These are phyloP conservation scores for Aspergillus neotritici DNA, from an alignment of 2,329 filamentous ascomycete genomes.

Conservation along the genomic window DNA sequence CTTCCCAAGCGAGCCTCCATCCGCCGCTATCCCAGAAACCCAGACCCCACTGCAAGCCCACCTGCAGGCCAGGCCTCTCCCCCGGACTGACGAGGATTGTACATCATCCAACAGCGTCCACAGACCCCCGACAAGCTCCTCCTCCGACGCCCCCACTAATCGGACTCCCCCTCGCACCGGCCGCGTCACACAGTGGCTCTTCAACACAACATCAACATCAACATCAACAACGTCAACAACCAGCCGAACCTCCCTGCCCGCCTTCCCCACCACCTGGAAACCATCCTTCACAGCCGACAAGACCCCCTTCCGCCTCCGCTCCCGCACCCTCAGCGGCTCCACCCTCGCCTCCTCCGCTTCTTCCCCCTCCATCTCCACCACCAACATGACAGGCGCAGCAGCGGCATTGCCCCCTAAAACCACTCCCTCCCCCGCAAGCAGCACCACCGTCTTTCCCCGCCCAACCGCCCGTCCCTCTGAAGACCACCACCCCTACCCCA, in stretches of 20 bases:
- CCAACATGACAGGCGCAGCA: slow-evolving; percentile 9
- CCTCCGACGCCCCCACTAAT: slow-evolving; percentile 10
- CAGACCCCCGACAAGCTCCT: slow-evolving; percentile 2
- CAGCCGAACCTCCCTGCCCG: not conserved
- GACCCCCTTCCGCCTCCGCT: slow-evolving; percentile 22
- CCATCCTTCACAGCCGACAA: slow-evolving; percentile 14
- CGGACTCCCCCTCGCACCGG: slow-evolving; percentile 19
- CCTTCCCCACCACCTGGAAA: slow-evolving; percentile 9
- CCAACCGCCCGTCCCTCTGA: slow-evolving; percentile 9
- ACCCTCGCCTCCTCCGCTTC: slow-evolving; percentile 25
- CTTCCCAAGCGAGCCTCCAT: slow-evolving; percentile 2
- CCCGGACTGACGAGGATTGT: slow-evolving; percentile 13
- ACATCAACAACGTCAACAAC: not conserved
- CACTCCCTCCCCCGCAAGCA: slow-evolving; percentile 29
- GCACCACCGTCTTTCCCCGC: slow-evolving; percentile 11
- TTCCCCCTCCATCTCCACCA: not conserved
- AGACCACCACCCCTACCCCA: slow-evolving; percentile 9
- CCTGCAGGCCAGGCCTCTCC: slow-evolving; percentile 19
- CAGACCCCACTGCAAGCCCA: slow-evolving; percentile 20
- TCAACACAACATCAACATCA: slow-evolving; percentile 16
- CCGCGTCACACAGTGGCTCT: slow-evolving; percentile 30
- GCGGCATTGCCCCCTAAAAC: slow-evolving; percentile 15
- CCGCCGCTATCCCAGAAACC: slow-evolving; percentile 6
- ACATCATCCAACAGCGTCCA: slow-evolving; percentile 2
- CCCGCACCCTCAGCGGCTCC: slow-evolving; percentile 33